These are phyloP conservation scores for Ziziphus jujuba DNA, from an alignment of 306 rosid genomes.

Conservation along the genomic window DNA sequence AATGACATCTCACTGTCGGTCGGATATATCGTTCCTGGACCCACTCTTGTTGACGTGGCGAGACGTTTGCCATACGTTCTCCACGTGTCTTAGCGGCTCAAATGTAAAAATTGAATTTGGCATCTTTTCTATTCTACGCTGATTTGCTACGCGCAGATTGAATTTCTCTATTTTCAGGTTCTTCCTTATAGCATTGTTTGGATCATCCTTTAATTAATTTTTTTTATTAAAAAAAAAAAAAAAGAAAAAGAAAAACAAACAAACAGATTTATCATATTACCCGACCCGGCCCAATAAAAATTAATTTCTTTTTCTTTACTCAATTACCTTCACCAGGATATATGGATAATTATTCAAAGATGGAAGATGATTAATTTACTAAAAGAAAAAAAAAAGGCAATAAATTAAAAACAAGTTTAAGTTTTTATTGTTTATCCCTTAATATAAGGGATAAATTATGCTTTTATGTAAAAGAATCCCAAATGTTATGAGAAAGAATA, in stretches of 20 bases:
- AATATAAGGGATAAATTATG: background rate
- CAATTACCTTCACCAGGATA: too few relatives aligned
- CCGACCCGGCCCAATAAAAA: too few relatives aligned
- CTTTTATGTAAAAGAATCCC: slow-evolving; percentile 10
- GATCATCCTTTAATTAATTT: background rate
- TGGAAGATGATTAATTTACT: too few relatives aligned
- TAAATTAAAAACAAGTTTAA: too few relatives aligned
- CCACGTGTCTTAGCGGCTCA: slow-evolving; percentile 11
- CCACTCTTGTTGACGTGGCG: slow-evolving; percentile 13
- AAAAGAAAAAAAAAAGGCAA: too few relatives aligned
- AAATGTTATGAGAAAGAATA: background rate
- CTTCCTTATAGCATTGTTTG: background rate
- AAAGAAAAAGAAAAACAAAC: too few relatives aligned
- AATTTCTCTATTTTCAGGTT: background rate
- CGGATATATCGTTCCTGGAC: background rate
- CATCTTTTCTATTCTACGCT: background rate
- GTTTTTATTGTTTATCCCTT: background rate
- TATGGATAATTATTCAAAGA: too few relatives aligned
- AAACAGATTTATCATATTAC: too few relatives aligned
- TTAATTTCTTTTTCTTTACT: too few relatives aligned
- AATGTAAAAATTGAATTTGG: background rate
- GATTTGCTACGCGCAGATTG: background rate
- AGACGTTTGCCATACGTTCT: background rate
- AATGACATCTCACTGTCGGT: slow-evolving; percentile 26
- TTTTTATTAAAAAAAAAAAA: too few relatives aligned